phyloP scores from a whole-genome alignment of 495 filamentous ascomycete species.

The Filosporella fistucella region DNA sequence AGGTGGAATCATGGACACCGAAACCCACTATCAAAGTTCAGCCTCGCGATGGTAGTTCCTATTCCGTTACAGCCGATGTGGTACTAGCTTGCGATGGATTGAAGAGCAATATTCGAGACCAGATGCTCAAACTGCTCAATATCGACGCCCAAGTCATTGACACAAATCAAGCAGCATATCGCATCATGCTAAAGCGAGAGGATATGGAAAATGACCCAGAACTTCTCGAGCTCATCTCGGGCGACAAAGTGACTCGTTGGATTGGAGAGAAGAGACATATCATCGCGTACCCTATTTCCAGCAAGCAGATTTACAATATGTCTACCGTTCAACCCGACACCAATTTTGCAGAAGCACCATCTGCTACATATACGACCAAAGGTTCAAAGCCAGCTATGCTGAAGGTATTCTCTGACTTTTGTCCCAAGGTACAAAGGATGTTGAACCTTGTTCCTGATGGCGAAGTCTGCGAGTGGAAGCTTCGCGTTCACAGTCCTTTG shows the following conservation, averaged over 20 bases:
- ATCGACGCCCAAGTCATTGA: constrained; percentile 57
- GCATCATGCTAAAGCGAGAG: constrained; percentile 71
- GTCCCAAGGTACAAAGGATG: constrained; percentile 66
- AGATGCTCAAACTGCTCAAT: constrained; percentile 54
- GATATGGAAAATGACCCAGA: constrained; percentile 63
- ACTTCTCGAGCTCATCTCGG: constrained; percentile 61
- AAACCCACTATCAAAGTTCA: constrained; percentile 50
- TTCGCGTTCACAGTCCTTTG: constrained; percentile 65
- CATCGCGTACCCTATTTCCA: constrained; percentile 75
- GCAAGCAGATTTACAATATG: constrained; percentile 75
- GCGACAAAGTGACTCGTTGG: constrained; percentile 69
- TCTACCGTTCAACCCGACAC: constrained; percentile 70
- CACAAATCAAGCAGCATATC: constrained; percentile 77
- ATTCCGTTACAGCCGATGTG: constrained; percentile 58
- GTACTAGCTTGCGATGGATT: constrained; percentile 72
- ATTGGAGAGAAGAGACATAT: constrained; percentile 75
- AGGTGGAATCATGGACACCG: constrained; percentile 49
- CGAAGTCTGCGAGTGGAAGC: constrained; percentile 78
- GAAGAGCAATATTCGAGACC: constrained; percentile 57
- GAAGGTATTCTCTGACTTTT: constrained; percentile 64
- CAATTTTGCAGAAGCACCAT: constrained; percentile 67
- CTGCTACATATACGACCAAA: constrained; percentile 71
- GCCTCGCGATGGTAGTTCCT: constrained; percentile 52
- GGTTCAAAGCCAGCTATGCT: constrained; percentile 67
- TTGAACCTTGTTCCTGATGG: constrained; percentile 74